phyloP scores from a whole-genome alignment of 2,329 filamentous ascomycete genomes.

The Neonectria coccinea region DNA sequence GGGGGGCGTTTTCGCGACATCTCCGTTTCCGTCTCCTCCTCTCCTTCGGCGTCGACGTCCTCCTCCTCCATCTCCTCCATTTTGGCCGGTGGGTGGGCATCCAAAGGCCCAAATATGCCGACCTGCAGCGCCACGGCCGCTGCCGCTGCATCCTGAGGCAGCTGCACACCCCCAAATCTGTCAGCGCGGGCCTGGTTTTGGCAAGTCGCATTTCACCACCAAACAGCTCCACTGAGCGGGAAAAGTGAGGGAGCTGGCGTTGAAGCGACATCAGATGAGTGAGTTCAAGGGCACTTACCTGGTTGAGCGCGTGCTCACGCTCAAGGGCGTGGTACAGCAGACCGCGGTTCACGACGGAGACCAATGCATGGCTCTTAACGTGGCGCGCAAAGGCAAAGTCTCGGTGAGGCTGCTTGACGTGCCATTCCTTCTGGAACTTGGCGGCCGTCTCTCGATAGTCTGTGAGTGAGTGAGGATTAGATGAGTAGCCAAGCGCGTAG shows the following conservation, averaged over 20 bases:
- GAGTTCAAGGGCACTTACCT: constrained; percentile 55
- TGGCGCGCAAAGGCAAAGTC: constrained; percentile 73
- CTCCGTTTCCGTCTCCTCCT: constrained; percentile 55
- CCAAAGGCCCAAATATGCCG: constrained; percentile 69
- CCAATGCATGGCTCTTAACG: constrained; percentile 73
- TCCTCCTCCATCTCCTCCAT: constrained; percentile 50
- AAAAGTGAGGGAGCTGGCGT: constrained; percentile 21
- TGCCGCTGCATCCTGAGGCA: constrained; percentile 61
- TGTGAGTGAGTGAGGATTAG: constrained; percentile 51
- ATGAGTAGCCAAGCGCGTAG: constrained; percentile 35
- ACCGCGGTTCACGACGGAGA: constrained; percentile 72
- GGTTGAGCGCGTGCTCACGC: constrained; percentile 63
- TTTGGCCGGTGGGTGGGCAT: constrained; percentile 58
- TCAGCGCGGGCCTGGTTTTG: constrained; percentile 42
- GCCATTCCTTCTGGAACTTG: constrained; percentile 77
- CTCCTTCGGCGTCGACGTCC: constrained; percentile 53
- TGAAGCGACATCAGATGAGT: constrained; percentile 22
- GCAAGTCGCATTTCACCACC: constrained; percentile 34
- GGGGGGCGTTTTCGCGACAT: constrained; percentile 64
- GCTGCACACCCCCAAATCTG: constrained; percentile 54
- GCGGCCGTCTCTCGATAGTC: constrained; percentile 76
- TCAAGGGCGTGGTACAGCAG: constrained; percentile 71
- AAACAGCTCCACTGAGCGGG: constrained; percentile 28
- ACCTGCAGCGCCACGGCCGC: constrained; percentile 60
- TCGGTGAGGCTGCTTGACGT: constrained; percentile 70